phyloP scores from a whole-genome alignment of 1,284 basidiomycete genomes.

The Malassezia slooffiae region DNA sequence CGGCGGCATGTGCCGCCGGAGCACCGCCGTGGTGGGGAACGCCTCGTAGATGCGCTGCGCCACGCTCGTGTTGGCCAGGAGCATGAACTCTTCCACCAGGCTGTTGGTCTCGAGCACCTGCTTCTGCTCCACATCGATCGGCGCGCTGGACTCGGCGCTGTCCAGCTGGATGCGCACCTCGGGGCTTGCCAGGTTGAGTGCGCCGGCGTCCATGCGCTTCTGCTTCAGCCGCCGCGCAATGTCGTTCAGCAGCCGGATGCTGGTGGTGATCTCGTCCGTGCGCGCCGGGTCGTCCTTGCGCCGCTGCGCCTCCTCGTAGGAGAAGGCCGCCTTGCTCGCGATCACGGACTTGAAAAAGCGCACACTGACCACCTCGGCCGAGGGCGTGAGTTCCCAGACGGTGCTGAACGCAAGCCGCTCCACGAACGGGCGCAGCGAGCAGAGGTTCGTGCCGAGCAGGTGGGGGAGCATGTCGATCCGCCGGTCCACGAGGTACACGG shows the following conservation, averaged over 20 bases:
- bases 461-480: conserved; percentile 97
- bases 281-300: conserved; percentile 75
- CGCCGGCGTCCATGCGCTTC: conserved; percentile 80
- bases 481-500: conserved; percentile 96
- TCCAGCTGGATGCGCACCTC: conserved; percentile 93
- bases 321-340: conserved; percentile 89
- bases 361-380: conserved; percentile 75
- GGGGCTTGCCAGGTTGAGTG: conserved; percentile 89
- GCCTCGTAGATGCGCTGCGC: conserved; percentile 83
- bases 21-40: conserved; percentile 88
- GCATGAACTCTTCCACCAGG: conserved; percentile 97
- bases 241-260: conserved; percentile 78
- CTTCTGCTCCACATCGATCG: conserved; percentile 96
- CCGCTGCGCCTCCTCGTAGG: conserved; percentile 89
- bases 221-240: conserved; percentile 78
- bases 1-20: conserved; percentile 85
- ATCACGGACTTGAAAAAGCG: conserved; percentile 94
- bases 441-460: conserved; percentile 88
- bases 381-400: conserved; percentile 65
- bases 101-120: conserved; percentile 86
- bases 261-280: conserved; percentile 71
- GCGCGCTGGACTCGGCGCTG: conserved; percentile 80
- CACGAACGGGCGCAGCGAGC: conserved; percentile 82
- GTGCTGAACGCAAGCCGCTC: conserved; percentile 90
- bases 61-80: conserved; percentile 91